Percentiles rank a stretch among this genome's conserved stretches.
phyloP scores from a whole-genome alignment of 2,329 filamentous ascomycete species.

The Bipolaris oryzae region DNA sequence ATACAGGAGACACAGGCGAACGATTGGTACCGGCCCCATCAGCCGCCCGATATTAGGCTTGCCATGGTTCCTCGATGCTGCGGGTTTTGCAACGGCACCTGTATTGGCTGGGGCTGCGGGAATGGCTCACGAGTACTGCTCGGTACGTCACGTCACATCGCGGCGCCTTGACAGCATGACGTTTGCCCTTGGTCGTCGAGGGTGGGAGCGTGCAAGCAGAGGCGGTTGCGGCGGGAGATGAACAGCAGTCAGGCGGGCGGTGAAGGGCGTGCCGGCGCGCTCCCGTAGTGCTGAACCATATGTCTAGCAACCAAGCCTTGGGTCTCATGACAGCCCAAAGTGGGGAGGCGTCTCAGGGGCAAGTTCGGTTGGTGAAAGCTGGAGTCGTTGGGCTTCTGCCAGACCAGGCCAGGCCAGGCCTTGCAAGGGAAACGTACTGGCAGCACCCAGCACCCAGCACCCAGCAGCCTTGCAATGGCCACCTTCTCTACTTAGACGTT shows the following conservation, averaged over 20 bases:
- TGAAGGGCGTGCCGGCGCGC: slow-evolving; percentile 27
- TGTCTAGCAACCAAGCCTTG: slow-evolving; percentile 12
- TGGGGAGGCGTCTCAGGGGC: slow-evolving; percentile 27
- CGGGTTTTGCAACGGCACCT: not conserved
- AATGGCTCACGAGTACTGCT: not conserved
- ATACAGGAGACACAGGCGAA: slow-evolving; percentile 17
- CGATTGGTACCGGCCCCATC: slow-evolving; percentile 22
- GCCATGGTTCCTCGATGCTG: slow-evolving; percentile 13
- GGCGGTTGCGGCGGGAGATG: slow-evolving; percentile 26
- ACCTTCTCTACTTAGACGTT: not conserved
- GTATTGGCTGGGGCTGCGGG: not conserved
- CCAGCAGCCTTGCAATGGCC: too few relatives aligned
- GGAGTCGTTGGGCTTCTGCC: not conserved
- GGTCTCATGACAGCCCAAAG: slow-evolving; percentile 30
- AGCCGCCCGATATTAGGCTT: slow-evolving; percentile 42
- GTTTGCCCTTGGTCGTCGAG: slow-evolving; percentile 10
- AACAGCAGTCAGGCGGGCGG: slow-evolving; percentile 25
- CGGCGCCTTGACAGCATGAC: slow-evolving; percentile 15
- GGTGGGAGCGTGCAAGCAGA: not conserved
- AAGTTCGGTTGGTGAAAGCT: not conserved
- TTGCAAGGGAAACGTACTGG: too few relatives aligned
- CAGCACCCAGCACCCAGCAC: too few relatives aligned
- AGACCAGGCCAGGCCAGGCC: too few relatives aligned
- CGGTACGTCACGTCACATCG: slow-evolving; percentile 9
- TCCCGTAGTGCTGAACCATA: slow-evolving; percentile 38